Base-by-base conservation (phyloP, 2,329 filamentous ascomycete genomes). In the Colletotrichum tamarilloi region DNA sequence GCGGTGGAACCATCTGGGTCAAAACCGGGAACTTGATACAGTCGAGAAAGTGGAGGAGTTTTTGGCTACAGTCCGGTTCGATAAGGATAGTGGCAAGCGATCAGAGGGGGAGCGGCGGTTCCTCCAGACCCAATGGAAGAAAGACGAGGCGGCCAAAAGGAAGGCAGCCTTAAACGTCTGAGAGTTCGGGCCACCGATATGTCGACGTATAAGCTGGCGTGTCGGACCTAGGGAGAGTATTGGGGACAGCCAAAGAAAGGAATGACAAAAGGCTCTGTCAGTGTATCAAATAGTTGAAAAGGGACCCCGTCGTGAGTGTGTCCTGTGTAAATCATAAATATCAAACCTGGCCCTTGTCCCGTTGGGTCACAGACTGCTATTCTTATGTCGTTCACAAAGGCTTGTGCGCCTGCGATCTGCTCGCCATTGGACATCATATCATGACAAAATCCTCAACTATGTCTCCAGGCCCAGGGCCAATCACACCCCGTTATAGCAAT, bases 1-100 rank as follows among this genome's bases (percentile, higher is more conserved):
- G 6, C 86, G 88, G 77, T 92, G 90, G 88, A 82, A 85, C 24
- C 85, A 90, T 68, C 82, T 92, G 19, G 89, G 87, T 19, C 86
- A 89, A 76, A 85, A 85, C 75, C 87, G 86, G 79, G 82, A 84
- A 22, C 78, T 86, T 16, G 85, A 86, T 46, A 88, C 86, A 7
- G 83, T 87, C 7, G 85, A 89, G 74, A 88, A 89, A 79, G 85
- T 91, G 26, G 86, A 90, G 78, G 88, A 92, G 78, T 79, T 91
- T 46, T 82, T 92, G 67, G 87, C 85, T 67, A 85, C 82, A 70
- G 85, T 89, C 78, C 86, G 86, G 68, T 87, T 87, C 77, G 85
- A 80, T 22, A 62, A 46, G 35, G 67, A 73, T 49, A 73, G 71
- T 30, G 67, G 56, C 22, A 73, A 66, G 38, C 60, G 49, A 11